Evolutionary conservation across 176 grass and related monocot species (phyloP).

Genomic region (Thalia dealbata): DNA sequence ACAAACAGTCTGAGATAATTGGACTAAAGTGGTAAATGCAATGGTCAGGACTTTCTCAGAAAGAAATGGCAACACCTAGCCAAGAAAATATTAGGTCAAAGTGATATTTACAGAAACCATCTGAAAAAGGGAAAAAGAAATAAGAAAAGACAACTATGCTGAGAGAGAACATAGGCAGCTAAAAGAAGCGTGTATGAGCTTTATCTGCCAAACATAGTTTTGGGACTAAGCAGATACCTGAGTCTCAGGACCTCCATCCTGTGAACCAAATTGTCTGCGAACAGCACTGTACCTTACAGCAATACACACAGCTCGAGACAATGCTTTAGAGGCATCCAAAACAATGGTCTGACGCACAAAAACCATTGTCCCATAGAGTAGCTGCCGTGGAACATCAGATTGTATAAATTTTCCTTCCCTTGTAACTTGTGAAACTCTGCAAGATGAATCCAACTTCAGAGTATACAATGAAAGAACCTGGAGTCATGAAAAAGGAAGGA

Average conservation of each 20-base stretch:
- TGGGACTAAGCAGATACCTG: slow-evolving; percentile 33
- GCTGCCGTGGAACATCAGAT: slow-evolving; percentile 85
- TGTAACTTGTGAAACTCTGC: slow-evolving; percentile 92
- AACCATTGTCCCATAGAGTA: slow-evolving; percentile 95
- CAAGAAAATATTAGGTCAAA: too few species aligned
- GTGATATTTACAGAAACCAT: too few species aligned
- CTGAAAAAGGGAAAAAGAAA: too few species aligned
- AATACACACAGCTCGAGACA: slow-evolving; percentile 90
- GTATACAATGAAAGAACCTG: neutral
- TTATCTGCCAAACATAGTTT: neutral
- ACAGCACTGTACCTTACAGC: slow-evolving; percentile 82
- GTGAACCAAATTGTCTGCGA: slow-evolving; percentile 80
- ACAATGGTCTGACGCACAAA: slow-evolving; percentile 90
- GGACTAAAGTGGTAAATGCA: too few species aligned
- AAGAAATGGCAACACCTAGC: too few species aligned
- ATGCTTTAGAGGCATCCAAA: slow-evolving; percentile 75
- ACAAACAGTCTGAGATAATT: too few species aligned
- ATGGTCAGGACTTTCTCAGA: too few species aligned
- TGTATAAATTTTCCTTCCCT: slow-evolving; percentile 83
- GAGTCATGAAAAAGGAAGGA: too few species aligned
- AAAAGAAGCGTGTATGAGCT: too few species aligned
- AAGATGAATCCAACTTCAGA: slow-evolving; percentile 13
- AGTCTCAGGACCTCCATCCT: slow-evolving; percentile 72
- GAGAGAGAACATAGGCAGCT: too few species aligned
- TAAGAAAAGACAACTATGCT: too few species aligned